Evolutionary conservation across 2,329 filamentous ascomycete species (phyloP), one percentile per base, ranked within the genome.

Genomic region (Aspergillus sp.): DNA sequence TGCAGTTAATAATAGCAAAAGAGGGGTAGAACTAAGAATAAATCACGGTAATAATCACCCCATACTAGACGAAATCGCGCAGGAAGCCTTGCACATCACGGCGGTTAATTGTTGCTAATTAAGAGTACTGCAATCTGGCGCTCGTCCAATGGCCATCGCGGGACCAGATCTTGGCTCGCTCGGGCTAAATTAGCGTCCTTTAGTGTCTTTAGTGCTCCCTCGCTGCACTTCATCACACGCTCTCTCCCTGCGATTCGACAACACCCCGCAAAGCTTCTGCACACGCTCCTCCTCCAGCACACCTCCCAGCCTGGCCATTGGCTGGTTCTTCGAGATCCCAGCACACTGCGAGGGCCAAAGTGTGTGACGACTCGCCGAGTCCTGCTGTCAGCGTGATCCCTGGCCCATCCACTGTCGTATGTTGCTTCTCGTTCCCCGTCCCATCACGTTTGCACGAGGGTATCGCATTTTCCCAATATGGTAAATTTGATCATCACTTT

Each of bases 101-200:
- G 49, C 49, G 49, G 49, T 31, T 52, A 52, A 52, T 41, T 43
- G 49, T 27, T 52, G 23, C 49, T 45, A 53, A 53, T 53, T 39
- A 39, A 35, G 43, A 33, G 15, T n/a, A n/a, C n/a, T 56, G 27
- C 27, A 57, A 57, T 52, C 60, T 52, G 44, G 48, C 23, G 47
- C 17, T 12, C 11, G n/a, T 17, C 66, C 60, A 69, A 68, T 69
- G 55, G 35, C 12, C 7, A 9, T 33, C 21, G 9, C 27, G 24
- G 50, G 35, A 57, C 8, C 39, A 58, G 63, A 66, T 63, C 66
- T 69, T 69, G 67, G 66, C 67, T 62, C 58, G 53, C 27, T 48
- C 56, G 45, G 31, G 52, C 63, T 62, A 62, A 54, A 31, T 52
- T 64, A 63, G 60, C 55, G 53, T 49, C 19, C 37, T 24, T 27